Conservation (phyloP, 2,329 filamentous ascomycete genomes). For the Sclerotinia spermophila region DNA sequence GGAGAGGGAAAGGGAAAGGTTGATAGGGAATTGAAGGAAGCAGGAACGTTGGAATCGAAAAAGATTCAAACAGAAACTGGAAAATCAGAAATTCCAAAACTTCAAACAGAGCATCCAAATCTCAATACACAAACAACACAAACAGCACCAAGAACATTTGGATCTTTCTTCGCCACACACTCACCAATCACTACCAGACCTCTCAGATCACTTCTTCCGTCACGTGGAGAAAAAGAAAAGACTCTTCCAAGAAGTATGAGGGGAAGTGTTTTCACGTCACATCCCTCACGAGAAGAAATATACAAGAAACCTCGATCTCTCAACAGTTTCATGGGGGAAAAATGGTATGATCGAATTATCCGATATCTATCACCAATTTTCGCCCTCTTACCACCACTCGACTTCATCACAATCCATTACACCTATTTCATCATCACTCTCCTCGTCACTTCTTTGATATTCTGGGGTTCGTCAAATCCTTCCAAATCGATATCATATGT, state of each 20-base stretch:
- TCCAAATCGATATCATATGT: constrained; percentile 52
- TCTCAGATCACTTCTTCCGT: neutral
- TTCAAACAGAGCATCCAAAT: neutral
- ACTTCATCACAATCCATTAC: constrained; percentile 65
- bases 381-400: constrained; percentile 39
- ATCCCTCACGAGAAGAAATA: neutral
- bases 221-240: neutral
- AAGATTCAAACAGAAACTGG: neutral
- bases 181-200: neutral
- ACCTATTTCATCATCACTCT: constrained; percentile 58
- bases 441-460: constrained; percentile 55
- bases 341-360: neutral
- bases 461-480: constrained; percentile 56
- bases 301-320: neutral
- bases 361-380: neutral
- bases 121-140: neutral
- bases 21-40: neutral
- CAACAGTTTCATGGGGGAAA: constrained; percentile 3
- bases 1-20: neutral
- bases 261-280: neutral
- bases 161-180: neutral
- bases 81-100: neutral
- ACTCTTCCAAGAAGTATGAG: neutral
- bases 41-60: neutral
- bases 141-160: neutral